These are phyloP conservation scores for Kalmusia sp. DNA, from an alignment of 2,329 filamentous ascomycete genomes.

Conservation along the genomic window DNA sequence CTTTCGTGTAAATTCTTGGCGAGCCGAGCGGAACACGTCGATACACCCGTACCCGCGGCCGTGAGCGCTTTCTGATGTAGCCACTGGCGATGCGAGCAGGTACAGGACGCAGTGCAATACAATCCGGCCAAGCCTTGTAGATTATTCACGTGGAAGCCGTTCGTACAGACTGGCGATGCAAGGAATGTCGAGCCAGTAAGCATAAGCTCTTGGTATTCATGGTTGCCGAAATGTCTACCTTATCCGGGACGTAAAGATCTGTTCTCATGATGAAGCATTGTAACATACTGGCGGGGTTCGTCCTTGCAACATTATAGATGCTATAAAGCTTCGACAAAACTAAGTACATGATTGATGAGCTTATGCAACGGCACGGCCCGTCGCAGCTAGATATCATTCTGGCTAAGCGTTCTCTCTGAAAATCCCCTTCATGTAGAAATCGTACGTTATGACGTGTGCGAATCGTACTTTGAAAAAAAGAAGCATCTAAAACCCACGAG, in stretches of 20 bases:
- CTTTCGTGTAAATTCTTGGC: neutral
- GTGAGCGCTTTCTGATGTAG: neutral
- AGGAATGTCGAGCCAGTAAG: too few relatives aligned
- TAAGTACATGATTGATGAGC: neutral
- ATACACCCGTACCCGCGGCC: neutral
- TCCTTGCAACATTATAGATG: neutral
- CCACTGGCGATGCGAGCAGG: too few relatives aligned
- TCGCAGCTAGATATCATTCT: neutral
- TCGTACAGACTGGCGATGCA: too few relatives aligned
- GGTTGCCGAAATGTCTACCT: too few relatives aligned
- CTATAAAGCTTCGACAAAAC: neutral
- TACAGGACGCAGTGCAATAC: too few relatives aligned
- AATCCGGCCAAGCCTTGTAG: too few relatives aligned
- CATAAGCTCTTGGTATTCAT: too few relatives aligned
- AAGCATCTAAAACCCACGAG: neutral
- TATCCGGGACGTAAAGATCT: too few relatives aligned
- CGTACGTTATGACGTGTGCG: neutral
- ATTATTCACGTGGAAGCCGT: too few relatives aligned
- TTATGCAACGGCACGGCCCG: conserved; percentile 6
- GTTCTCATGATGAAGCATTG: too few relatives aligned
- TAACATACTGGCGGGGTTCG: too few relatives aligned
- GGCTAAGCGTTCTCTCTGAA: neutral
- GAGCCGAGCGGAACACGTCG: too few relatives aligned
- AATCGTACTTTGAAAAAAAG: neutral
- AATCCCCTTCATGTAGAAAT: neutral